phyloP scores from a whole-genome alignment of 1,284 basidiomycete species.

The Sanghuangporus sanghuang region DNA sequence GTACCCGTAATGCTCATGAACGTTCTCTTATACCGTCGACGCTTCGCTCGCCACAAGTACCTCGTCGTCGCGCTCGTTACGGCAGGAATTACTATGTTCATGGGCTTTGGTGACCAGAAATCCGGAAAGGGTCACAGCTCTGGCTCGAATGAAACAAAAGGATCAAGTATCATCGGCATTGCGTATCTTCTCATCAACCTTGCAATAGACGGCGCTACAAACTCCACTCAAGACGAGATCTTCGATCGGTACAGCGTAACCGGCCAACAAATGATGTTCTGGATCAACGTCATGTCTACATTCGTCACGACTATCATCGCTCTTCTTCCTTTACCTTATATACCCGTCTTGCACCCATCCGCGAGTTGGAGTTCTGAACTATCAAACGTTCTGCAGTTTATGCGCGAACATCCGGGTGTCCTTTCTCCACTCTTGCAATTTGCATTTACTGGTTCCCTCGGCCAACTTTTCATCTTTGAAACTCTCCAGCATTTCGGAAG shows the following conservation, averaged over 20 bases:
- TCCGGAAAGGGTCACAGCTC: conserved; percentile 37
- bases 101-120: conserved; percentile 74
- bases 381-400: conserved; percentile 66
- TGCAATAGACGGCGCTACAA: conserved; percentile 87
- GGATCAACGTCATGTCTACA: conserved; percentile 87
- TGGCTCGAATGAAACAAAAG: conserved; percentile 29
- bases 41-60: conserved; percentile 93
- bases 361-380: conserved; percentile 61
- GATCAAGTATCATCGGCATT: conserved; percentile 58
- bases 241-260: conserved; percentile 75
- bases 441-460: conserved; percentile 86
- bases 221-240: conserved; percentile 98
- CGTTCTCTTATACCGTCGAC: conserved; percentile 81
- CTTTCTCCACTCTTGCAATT: conserved; percentile 78
- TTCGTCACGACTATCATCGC: conserved; percentile 61
- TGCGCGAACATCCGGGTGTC: conserved; percentile 77
- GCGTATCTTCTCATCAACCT: conserved; percentile 82
- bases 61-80: conserved; percentile 92
- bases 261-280: conserved; percentile 99
- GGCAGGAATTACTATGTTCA: conserved; percentile 90
- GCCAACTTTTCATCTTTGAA: conserved; percentile 98
- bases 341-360: conserved; percentile 69
- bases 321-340: conserved; percentile 65
- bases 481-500: conserved; percentile 95
- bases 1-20: conserved; percentile 97